Evolutionary conservation across 495 filamentous ascomycete genomes (phyloP), one percentile per base, ranked within the genome.

Genomic region (Antarctomyces pellizariae): DNA sequence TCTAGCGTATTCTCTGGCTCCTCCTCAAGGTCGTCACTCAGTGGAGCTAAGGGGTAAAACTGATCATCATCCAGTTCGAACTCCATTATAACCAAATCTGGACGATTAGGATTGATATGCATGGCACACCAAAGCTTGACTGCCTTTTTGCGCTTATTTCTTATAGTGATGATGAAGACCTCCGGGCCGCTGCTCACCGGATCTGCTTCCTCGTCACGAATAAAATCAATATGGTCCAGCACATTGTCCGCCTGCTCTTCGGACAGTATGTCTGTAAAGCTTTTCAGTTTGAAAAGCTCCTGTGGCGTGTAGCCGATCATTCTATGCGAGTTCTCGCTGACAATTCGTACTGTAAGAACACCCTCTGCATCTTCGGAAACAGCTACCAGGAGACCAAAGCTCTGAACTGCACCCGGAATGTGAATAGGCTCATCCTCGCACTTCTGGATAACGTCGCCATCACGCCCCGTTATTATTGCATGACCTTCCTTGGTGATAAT

Each of bases 381-480:
- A 0, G 70, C 82, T 13, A 95, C 36, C 26, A 92, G 49, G 2
- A 75, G 50, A 2, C 84, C 83, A 43, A 91, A 95, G 5, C 62
- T 54, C 37, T 93, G 84, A 1, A 92, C 54, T n/a, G 83, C 79
- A 8, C 83, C 83, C 1, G 84, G 84, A 8, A 79, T 75, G 36
- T 80, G 79, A 21, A 92, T 92, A 0, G 84, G 80, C 37, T 92
- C 84, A 45, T 95, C 84, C 46, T 95, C 84, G 45, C 79, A 90
- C 21, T 64, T 48, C 37, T 83, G 75, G 21, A 84, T 51, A 1
- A 49, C 61, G 9, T 67, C 58, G 2, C 71, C 67, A 29, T 72
- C 62, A 28, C 75, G 56, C 7, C 82, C 82, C 3, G 78, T 84
- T 25, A 91, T 71, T 11, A 95, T 64, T 3, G 71, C 74, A 51